phyloP scores from a whole-genome alignment of 2,329 filamentous ascomycete species.

The Fusarium torreyae region DNA sequence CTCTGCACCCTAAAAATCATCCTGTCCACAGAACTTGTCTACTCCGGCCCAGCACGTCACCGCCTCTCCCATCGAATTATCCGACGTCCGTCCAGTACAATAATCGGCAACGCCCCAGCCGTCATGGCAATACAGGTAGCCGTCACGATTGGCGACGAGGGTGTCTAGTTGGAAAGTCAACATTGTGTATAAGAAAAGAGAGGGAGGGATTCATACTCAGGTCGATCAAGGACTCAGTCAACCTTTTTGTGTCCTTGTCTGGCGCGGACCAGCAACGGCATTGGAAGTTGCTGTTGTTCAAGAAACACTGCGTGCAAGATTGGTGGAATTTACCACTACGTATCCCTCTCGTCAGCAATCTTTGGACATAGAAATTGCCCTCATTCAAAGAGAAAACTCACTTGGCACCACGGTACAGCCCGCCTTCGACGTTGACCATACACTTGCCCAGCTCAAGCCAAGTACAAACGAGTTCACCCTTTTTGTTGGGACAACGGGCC shows the following conservation, averaged over 20 bases:
- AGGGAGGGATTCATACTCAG: slow-evolving; percentile 11
- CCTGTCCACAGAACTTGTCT: not conserved
- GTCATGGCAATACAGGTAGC: slow-evolving; percentile 30
- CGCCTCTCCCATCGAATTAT: not conserved
- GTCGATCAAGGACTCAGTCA: slow-evolving; percentile 17
- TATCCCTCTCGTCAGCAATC: not conserved
- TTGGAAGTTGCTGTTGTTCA: slow-evolving; percentile 4
- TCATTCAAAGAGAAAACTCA: not conserved
- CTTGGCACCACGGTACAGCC: slow-evolving; percentile 11
- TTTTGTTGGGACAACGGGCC: slow-evolving; percentile 25
- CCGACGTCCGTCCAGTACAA: slow-evolving; percentile 26
- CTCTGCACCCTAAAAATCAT: too few species aligned
- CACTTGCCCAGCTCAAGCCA: slow-evolving; percentile 38
- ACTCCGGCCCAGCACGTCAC: not conserved
- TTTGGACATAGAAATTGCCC: not conserved
- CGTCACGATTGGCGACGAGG: slow-evolving; percentile 29
- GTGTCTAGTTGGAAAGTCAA: slow-evolving; percentile 16
- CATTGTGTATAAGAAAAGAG: fast-evolving
- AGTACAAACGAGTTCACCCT: slow-evolving; percentile 32
- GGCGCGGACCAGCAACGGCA: slow-evolving; percentile 28
- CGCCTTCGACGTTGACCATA: slow-evolving; percentile 32
- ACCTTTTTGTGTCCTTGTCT: not conserved
- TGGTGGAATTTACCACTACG: slow-evolving; percentile 30
- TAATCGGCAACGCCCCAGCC: slow-evolving; percentile 18
- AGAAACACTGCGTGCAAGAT: slow-evolving; percentile 34